Evolutionary conservation across 1,284 basidiomycete species (phyloP).

Genomic region (Phylloboletellus chloephorus): DNA sequence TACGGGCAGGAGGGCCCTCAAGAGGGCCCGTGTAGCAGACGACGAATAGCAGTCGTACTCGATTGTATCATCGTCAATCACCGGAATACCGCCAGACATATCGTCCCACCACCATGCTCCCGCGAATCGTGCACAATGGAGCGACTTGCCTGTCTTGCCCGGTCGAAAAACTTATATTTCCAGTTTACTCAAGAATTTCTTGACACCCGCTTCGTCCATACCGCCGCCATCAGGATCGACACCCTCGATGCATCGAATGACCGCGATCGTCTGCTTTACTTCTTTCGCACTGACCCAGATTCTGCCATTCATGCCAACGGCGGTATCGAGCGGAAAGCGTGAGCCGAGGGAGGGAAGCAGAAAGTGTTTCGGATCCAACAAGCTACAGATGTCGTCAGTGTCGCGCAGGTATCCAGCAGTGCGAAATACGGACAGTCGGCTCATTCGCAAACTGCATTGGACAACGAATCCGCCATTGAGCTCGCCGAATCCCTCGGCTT

Average conservation of each 20-base stretch:
- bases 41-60: conserved; percentile 39
- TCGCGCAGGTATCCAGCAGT: conserved; percentile 3
- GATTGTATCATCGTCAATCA: conserved; percentile 6
- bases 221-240: conserved; percentile 64
- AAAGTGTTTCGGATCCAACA: conserved; percentile 71
- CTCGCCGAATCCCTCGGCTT: conserved; percentile 80
- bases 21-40: conserved; percentile 55
- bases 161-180: conserved; percentile 40
- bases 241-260: conserved; percentile 65
- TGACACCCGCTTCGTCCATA: conserved; percentile 47
- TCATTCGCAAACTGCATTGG: conserved; percentile 71
- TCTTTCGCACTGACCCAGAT: conserved; percentile 76
- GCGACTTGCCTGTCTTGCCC: neutral
- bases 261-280: conserved; percentile 59
- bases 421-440: conserved; percentile 57
- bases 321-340: conserved; percentile 70
- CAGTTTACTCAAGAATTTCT: conserved; percentile 49
- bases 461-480: conserved; percentile 75
- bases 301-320: conserved; percentile 77
- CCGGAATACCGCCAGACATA: too few species aligned
- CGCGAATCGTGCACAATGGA: too few species aligned
- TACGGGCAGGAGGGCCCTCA: conserved; percentile 48
- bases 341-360: conserved; percentile 68
- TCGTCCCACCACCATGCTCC: neutral
- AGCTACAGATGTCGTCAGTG: conserved; percentile 39